Conservation (phyloP, 768 basidiomycete species). For the Postia placenta region DNA sequence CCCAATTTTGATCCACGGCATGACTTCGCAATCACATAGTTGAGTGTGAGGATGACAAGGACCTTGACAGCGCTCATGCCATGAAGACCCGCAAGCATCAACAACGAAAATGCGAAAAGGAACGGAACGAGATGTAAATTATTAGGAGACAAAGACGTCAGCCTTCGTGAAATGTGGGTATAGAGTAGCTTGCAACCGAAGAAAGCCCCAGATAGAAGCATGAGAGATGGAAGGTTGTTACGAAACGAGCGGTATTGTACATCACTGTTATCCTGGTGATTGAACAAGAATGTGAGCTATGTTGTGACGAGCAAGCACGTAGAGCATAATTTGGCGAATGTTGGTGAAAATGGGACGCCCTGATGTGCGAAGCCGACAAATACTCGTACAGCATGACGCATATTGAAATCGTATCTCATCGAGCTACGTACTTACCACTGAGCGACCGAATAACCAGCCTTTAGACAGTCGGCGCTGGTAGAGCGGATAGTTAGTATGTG, state of each 20-base stretch:
- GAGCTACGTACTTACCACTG: constrained; percentile 78
- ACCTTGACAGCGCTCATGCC: constrained; percentile 80
- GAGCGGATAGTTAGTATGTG: constrained; percentile 65
- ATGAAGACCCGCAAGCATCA: constrained; percentile 71
- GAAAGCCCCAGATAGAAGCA: constrained; percentile 44
- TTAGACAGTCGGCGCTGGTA: constrained; percentile 52
- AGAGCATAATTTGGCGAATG: too few species aligned
- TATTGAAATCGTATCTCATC: too few species aligned
- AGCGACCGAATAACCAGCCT: constrained; percentile 81
- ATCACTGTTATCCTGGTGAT: constrained; percentile 82
- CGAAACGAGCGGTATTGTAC: constrained; percentile 87
- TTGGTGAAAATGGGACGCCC: too few species aligned
- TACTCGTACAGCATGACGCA: background rate
- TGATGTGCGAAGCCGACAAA: too few species aligned
- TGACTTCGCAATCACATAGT: constrained; percentile 57
- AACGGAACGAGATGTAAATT: constrained; percentile 45
- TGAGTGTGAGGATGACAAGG: constrained; percentile 57
- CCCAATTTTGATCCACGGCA: constrained; percentile 37
- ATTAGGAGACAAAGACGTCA: constrained; percentile 19
- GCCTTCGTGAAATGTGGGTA: constrained; percentile 22
- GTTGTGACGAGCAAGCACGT: too few species aligned
- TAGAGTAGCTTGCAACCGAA: constrained; percentile 51
- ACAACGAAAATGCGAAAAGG: constrained; percentile 51
- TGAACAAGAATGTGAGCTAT: background rate
- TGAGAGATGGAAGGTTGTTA: constrained; percentile 64